Evolutionary conservation across 2,329 filamentous ascomycete genomes (phyloP).

Genomic region (Sporothrix brunneoviolacea): DNA sequence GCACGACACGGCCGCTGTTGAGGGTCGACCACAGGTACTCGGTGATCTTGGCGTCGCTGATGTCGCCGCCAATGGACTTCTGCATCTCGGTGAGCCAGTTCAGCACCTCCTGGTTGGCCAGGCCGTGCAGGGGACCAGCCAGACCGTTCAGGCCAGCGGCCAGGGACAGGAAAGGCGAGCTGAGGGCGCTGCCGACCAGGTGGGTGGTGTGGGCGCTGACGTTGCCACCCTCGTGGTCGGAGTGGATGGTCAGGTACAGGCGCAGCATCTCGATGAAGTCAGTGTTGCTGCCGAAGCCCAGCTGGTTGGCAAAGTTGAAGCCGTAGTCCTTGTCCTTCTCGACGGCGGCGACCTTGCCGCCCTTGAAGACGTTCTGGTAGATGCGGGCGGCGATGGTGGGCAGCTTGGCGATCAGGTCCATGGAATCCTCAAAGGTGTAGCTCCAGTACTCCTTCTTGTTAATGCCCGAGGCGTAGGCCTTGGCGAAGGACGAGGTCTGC

Average conservation of each 20-base stretch:
- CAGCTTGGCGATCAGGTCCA: constrained; percentile 99
- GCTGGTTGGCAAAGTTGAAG: constrained; percentile 99
- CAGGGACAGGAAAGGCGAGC: constrained; percentile 94
- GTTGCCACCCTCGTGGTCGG: constrained; percentile 99
- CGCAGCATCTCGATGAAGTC: constrained; percentile 98
- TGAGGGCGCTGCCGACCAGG: constrained; percentile 91
- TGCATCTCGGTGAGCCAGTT: constrained; percentile 99
- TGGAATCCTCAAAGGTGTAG: constrained; percentile 98
- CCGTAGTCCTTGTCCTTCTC: constrained; percentile 99
- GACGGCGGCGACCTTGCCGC: constrained; percentile 91
- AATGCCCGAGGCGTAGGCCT: constrained; percentile 97
- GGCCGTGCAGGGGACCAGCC: constrained; percentile 94
- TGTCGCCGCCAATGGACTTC: constrained; percentile 84
- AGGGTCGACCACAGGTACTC: constrained; percentile 98
- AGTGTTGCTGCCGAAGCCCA: constrained; percentile 88
- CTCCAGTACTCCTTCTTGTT: constrained; percentile 99
- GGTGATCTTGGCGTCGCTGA: constrained; percentile 93
- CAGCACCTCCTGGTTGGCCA: constrained; percentile 99
- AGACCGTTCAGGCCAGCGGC: constrained; percentile 97
- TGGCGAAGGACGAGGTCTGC: constrained; percentile 95
- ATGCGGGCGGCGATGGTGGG: constrained; percentile 96
- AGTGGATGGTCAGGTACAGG: constrained; percentile 99
- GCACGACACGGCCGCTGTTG: constrained; percentile 91
- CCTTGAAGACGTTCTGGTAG: constrained; percentile 99
- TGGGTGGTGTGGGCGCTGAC: constrained; percentile 98